phyloP scores from a whole-genome alignment of 2,329 filamentous ascomycete genomes.

The Verticillium tricorpus region DNA sequence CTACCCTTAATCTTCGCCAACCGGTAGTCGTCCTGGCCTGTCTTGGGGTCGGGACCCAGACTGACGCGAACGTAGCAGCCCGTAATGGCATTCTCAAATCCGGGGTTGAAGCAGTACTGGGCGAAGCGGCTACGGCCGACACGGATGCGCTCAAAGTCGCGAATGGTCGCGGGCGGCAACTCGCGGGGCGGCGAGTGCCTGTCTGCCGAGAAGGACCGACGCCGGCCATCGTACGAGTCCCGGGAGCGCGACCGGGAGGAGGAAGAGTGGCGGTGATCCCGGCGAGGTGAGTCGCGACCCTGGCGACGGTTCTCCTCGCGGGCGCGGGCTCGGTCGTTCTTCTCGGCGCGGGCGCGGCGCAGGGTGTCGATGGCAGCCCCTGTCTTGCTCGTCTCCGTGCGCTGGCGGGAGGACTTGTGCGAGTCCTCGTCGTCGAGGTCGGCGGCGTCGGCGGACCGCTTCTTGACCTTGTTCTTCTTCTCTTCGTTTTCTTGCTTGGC shows the following conservation, averaged over 20 bases:
- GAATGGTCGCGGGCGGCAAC: constrained; percentile 65
- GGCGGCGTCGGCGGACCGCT: constrained; percentile 73
- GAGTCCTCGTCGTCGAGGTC: constrained; percentile 70
- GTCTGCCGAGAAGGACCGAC: constrained; percentile 49
- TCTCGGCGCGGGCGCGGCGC: constrained; percentile 57
- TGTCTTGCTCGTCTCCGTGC: constrained; percentile 60
- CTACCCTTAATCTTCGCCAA: constrained; percentile 84
- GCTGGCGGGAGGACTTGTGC: constrained; percentile 69
- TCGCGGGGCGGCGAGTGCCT: constrained; percentile 66
- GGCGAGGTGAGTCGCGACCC: constrained; percentile 39
- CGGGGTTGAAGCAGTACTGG: constrained; percentile 88
- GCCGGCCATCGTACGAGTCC: constrained; percentile 61
- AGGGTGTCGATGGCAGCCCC: constrained; percentile 62
- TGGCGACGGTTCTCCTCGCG: constrained; percentile 55
- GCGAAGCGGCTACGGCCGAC: constrained; percentile 84
- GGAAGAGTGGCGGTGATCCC: constrained; percentile 26
- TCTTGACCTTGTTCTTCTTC: constrained; percentile 58
- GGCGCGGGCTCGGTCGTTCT: constrained; percentile 59
- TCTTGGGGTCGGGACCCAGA: constrained; percentile 71
- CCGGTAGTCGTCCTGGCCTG: constrained; percentile 74
- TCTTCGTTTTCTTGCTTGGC: constrained; percentile 60
- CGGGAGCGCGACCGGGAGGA: background rate
- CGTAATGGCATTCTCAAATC: constrained; percentile 75
- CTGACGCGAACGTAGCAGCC: constrained; percentile 85
- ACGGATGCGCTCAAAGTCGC: constrained; percentile 79